Conservation (phyloP, 768 basidiomycete genomes). For the Udeniomyces megalosporus region DNA sequence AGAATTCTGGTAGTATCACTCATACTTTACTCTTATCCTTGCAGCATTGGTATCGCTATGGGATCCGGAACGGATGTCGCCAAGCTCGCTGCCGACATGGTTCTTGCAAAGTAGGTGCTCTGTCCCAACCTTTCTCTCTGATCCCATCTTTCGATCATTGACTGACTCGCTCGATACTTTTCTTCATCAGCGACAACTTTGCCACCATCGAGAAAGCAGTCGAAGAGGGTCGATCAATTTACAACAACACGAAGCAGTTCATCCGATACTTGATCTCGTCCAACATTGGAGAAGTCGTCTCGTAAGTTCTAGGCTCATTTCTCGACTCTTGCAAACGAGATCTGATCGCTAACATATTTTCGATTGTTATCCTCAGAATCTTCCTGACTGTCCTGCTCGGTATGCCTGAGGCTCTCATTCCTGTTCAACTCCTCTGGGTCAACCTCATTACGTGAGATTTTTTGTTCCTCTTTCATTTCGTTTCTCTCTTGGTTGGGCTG, state of each 20-base stretch:
- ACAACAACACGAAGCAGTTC: conserved; percentile 99
- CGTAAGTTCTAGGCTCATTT: not conserved
- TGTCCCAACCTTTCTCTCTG: not conserved
- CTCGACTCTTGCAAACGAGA: not conserved
- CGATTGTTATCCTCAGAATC: conserved; percentile 39
- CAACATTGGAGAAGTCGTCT: conserved; percentile 91
- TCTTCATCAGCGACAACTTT: conserved; percentile 85
- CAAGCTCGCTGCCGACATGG: conserved; percentile 96
- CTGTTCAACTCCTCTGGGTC: conserved; percentile 95
- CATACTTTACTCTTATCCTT: not conserved
- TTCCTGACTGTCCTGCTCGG: conserved; percentile 93
- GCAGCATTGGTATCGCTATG: conserved; percentile 84
- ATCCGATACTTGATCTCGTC: conserved; percentile 95
- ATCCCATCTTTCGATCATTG: too few species aligned
- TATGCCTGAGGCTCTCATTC: conserved; percentile 98
- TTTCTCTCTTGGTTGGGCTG: not conserved
- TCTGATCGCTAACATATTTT: not conserved
- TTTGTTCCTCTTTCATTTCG: not conserved
- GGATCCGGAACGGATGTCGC: conserved; percentile 97
- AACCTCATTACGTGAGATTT: conserved; percentile 25
- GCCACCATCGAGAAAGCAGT: conserved; percentile 91
- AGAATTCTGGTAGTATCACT: too few species aligned
- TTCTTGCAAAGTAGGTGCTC: conserved; percentile 31
- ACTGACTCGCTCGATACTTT: not conserved
- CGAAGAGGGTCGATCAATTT: conserved; percentile 92